Percentiles rank a stretch among this genome's conserved stretches.
These are phyloP conservation scores for Cutaneotrichosporon cutaneum DNA, from an alignment of 1,284 basidiomycete genomes.

Conservation along the genomic window DNA sequence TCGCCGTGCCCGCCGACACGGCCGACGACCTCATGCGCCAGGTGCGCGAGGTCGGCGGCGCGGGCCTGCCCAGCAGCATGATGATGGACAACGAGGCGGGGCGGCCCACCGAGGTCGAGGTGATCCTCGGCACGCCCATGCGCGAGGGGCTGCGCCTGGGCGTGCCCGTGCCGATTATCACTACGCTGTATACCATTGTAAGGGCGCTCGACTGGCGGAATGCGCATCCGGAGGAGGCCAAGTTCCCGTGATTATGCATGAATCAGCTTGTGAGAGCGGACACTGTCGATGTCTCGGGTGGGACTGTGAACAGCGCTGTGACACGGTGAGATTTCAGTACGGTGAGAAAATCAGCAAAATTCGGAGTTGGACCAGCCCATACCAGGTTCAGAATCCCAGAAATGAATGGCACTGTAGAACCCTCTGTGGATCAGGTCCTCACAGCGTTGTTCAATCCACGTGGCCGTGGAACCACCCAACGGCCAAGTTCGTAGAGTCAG, in stretches of 20 bases:
- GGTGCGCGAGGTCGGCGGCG: conserved; percentile 39
- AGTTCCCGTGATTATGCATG: not conserved
- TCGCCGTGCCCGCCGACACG: conserved; percentile 47
- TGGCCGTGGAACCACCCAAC: too few species aligned
- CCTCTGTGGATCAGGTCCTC: too few species aligned
- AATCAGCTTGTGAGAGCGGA: not conserved
- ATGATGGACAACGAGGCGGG: conserved; percentile 48
- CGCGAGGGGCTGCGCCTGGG: conserved; percentile 51
- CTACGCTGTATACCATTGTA: conserved; percentile 48
- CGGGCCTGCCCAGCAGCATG: conserved; percentile 50
- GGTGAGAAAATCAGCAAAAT: not conserved
- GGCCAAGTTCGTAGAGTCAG: too few species aligned
- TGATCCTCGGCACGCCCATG: conserved; percentile 53
- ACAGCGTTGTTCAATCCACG: too few species aligned
- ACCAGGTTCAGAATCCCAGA: not conserved
- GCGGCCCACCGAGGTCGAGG: conserved; percentile 44
- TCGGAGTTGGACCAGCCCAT: not conserved
- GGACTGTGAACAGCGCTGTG: not conserved
- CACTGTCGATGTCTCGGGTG: too few species aligned
- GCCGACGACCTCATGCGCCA: conserved; percentile 46
- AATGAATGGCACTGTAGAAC: not conserved
- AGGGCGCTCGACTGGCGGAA: conserved; percentile 51
- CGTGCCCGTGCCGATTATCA: conserved; percentile 48
- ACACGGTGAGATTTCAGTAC: not conserved
- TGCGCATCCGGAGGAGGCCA: conserved; percentile 35